These are phyloP conservation scores for Kappamyces sp. DNA, from an alignment of 192 early-diverging fungal species.

Conservation along the genomic window DNA sequence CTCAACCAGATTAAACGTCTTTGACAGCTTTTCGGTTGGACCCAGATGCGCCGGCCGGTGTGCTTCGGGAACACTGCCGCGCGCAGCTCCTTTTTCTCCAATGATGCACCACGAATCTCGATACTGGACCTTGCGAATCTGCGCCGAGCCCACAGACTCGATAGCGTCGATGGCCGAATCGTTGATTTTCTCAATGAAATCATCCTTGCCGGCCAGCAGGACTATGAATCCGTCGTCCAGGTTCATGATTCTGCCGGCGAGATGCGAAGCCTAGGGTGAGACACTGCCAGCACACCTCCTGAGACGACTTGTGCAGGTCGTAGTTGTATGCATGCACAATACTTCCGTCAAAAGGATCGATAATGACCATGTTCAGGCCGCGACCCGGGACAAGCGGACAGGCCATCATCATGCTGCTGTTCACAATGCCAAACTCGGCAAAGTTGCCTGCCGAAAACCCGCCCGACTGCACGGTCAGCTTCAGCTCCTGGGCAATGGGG, in stretches of 20 bases:
- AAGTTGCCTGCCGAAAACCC: conserved; percentile 74
- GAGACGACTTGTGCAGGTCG: conserved; percentile 62
- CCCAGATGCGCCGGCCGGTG: conserved; percentile 47
- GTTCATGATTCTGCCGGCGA: conserved; percentile 61
- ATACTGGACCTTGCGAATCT: conserved; percentile 53
- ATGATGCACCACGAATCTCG: conserved; percentile 82
- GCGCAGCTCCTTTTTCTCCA: conserved; percentile 64
- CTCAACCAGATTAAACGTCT: conserved; percentile 41
- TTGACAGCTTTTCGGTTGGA: conserved; percentile 55
- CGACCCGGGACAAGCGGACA: conserved; percentile 52
- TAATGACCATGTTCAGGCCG: conserved; percentile 69
- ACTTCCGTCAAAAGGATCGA: conserved; percentile 64
- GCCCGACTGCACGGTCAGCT: conserved; percentile 61
- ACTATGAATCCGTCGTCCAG: conserved; percentile 64
- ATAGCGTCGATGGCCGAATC: conserved; percentile 48
- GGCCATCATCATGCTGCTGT: conserved; percentile 35
- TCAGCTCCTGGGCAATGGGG: conserved; percentile 37
- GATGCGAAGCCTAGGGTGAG: conserved; percentile 41
- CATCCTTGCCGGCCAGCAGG: conserved; percentile 63
- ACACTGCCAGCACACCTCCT: conserved; percentile 21
- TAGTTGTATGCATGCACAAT: conserved; percentile 65
- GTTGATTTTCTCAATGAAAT: conserved; percentile 64
- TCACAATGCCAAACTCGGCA: conserved; percentile 52
- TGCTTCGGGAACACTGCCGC: conserved; percentile 47
- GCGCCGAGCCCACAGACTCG: conserved; percentile 55